phyloP scores from a whole-genome alignment of 345 rosid genomes.

The Heritiera fomes region DNA sequence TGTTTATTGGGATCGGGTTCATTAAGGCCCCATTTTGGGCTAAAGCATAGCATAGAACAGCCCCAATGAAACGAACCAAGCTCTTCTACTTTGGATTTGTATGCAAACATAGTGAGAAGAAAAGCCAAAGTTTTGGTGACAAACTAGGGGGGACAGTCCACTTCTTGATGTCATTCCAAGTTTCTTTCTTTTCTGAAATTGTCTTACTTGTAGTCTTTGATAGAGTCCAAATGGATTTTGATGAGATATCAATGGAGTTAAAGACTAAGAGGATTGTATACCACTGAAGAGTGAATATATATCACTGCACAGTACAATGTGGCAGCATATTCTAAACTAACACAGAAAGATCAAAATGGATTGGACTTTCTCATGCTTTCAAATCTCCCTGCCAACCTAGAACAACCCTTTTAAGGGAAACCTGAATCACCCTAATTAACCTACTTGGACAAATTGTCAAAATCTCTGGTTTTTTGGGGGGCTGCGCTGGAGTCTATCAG shows the following conservation, averaged over 20 bases:
- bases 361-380: neutral
- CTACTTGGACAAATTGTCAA: neutral
- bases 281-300: neutral
- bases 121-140: too few relatives aligned
- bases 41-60: too few relatives aligned
- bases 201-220: neutral
- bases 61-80: too few relatives aligned
- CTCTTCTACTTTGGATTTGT: too few relatives aligned
- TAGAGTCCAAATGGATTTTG: neutral
- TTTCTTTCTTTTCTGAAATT: neutral
- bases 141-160: too few relatives aligned
- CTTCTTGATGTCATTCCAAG: too few relatives aligned
- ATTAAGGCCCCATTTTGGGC: too few relatives aligned
- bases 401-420: conserved; percentile 13
- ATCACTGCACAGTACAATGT: neutral
- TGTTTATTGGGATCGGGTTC: too few relatives aligned
- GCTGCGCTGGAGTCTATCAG: neutral
- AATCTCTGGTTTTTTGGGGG: neutral
- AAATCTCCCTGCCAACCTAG: neutral
- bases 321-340: conserved; percentile 5
- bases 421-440: neutral
- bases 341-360: neutral
- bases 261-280: neutral
- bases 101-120: too few relatives aligned
- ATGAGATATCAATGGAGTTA: neutral